phyloP scores from a whole-genome alignment of 805 yeast species.

The Scheffersomyces spartinae region DNA sequence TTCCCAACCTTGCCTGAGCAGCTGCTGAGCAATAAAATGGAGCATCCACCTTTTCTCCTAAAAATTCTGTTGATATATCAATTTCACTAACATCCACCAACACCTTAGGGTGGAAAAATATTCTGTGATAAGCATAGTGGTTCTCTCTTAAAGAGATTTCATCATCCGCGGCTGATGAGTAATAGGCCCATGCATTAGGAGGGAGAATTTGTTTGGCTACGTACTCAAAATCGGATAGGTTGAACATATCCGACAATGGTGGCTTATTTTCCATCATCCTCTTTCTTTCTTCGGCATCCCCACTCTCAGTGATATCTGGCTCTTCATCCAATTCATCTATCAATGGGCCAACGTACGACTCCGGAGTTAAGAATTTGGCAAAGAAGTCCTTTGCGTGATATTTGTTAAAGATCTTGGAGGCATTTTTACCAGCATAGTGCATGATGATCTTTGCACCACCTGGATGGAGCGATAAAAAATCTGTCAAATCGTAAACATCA shows the following conservation, averaged over 20 bases:
- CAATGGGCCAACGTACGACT: conserved; percentile 11
- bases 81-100: conserved; percentile 20
- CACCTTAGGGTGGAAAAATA: conserved; percentile 36
- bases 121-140: conserved; percentile 26
- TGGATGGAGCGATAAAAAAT: conserved; percentile 34
- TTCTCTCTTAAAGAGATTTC: conserved; percentile 35
- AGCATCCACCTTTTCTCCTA: conserved; percentile 20
- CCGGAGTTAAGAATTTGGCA: conserved; percentile 9
- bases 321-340: conserved; percentile 9
- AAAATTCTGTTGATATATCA: conserved; percentile 16
- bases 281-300: conserved; percentile 10
- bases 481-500: conserved; percentile 22
- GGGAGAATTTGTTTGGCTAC: conserved; percentile 24
- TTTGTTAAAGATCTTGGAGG: conserved; percentile 25
- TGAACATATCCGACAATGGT: conserved; percentile 17
- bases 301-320: too few relatives aligned
- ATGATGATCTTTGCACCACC: conserved; percentile 39
- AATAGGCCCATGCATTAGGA: conserved; percentile 28
- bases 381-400: conserved; percentile 22
- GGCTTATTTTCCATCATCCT: conserved; percentile 14
- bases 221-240: conserved; percentile 27
- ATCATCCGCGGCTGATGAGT: conserved; percentile 39
- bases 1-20: conserved; percentile 33
- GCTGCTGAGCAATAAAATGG: conserved; percentile 42
- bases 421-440: conserved; percentile 52